phyloP scores from a whole-genome alignment of 2,329 filamentous ascomycete species.

The Colletotrichum caudatum region DNA sequence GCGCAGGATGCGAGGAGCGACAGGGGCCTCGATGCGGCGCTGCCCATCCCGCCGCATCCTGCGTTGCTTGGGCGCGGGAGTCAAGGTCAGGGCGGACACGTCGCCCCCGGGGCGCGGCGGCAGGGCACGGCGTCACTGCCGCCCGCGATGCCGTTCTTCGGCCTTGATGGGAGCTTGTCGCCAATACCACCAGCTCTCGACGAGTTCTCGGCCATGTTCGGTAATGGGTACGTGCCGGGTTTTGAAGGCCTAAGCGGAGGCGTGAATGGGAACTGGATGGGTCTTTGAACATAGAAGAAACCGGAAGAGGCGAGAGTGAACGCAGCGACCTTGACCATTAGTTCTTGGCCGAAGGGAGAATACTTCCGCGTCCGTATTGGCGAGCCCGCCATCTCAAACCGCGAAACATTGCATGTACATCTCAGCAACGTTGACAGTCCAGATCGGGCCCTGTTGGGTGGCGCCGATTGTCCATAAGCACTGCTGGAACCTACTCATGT shows the following conservation, averaged over 20 bases:
- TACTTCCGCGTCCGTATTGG: too few species aligned
- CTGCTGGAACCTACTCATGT: too few species aligned
- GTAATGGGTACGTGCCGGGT: constrained; percentile 31
- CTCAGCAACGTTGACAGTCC: too few species aligned
- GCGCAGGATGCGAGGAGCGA: constrained; percentile 46
- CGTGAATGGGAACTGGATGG: constrained; percentile 35
- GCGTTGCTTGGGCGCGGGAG: constrained; percentile 22
- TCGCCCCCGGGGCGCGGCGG: constrained; percentile 31
- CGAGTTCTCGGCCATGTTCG: constrained; percentile 48
- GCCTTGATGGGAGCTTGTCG: constrained; percentile 53
- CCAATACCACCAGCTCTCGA: constrained; percentile 55
- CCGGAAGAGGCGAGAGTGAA: background rate
- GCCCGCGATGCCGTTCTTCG: constrained; percentile 51
- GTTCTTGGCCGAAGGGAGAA: background rate
- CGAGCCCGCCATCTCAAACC: too few species aligned
- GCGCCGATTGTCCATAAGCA: too few species aligned
- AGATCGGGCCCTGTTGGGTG: too few species aligned
- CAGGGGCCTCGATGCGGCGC: constrained; percentile 30
- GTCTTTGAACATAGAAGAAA: background rate
- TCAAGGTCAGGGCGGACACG: constrained; percentile 24
- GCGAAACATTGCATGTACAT: too few species aligned
- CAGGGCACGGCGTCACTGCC: constrained; percentile 46
- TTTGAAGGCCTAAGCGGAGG: constrained; percentile 33
- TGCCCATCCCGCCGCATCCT: constrained; percentile 35
- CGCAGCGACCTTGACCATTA: too few species aligned